Percentiles rank a stretch among this genome's conserved stretches.
These are phyloP conservation scores for Rhodotorula paludigena DNA, from an alignment of 768 basidiomycete species.

Conservation along the genomic window DNA sequence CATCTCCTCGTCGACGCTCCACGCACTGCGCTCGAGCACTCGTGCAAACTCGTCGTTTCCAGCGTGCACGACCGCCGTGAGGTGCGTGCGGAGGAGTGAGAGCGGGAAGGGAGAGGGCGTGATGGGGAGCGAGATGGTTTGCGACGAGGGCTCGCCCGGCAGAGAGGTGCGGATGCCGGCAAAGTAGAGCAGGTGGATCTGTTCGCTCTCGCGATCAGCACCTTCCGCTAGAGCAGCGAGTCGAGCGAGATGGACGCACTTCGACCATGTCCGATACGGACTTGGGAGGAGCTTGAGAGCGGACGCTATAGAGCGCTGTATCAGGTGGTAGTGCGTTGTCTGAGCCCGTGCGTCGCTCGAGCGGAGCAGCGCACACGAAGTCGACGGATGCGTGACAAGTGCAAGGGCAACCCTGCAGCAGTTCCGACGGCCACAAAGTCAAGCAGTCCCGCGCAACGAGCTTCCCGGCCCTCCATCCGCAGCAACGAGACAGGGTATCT, in stretches of 20 bases:
- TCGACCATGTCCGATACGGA: too few relatives aligned
- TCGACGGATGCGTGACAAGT: too few relatives aligned
- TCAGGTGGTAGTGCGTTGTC: too few relatives aligned
- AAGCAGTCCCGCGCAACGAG: too few relatives aligned
- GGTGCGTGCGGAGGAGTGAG: constrained; percentile 54
- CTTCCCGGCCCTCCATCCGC: too few relatives aligned
- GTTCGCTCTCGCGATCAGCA: not conserved
- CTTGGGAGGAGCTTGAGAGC: too few relatives aligned
- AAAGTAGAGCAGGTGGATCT: constrained; percentile 53
- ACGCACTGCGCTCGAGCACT: constrained; percentile 60
- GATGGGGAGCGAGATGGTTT: constrained; percentile 54
- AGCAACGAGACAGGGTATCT: too few relatives aligned
- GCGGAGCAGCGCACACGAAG: too few relatives aligned
- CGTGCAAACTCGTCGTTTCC: constrained; percentile 50
- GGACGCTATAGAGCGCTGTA: too few relatives aligned
- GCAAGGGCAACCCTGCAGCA: too few relatives aligned
- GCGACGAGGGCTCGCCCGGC: constrained; percentile 53
- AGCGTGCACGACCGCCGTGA: constrained; percentile 42
- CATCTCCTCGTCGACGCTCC: constrained; percentile 80
- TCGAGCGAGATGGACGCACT: not conserved
- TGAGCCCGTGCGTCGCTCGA: too few relatives aligned
- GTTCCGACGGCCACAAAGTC: too few relatives aligned
- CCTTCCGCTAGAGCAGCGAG: fast-evolving
- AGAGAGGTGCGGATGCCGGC: constrained; percentile 66
- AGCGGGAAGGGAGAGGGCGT: constrained; percentile 52